Evolutionary conservation across 1,284 basidiomycete species (phyloP), one percentile per base, ranked within the genome.

Genomic region (Xerocomus amazonicus): DNA sequence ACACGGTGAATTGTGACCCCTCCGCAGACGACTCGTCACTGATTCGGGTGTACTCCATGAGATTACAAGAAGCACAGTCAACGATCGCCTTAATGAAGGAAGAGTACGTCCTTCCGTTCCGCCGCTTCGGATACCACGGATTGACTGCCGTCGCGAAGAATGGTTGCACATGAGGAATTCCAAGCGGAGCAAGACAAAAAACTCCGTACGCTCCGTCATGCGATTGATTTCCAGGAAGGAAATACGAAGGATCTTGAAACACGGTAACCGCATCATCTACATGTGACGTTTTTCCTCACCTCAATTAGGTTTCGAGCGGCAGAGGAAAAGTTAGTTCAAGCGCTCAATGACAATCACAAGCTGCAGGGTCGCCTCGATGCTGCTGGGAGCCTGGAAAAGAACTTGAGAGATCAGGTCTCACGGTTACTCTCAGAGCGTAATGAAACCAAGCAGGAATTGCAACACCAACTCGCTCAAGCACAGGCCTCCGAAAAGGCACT

Each of bases 201-300:
- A 40, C 51, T 68, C 23, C 65, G 51, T 39, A 52, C 61, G 27
- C 56, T 70, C 48, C 63, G 59, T 34, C 57, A 67, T 46, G 54
- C 63, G n/a, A 61, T 63, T 33, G 55, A 63, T 1, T 65, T 61
- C 43, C 68, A 66, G 45, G 67, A 70, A 51, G 64, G 53, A 31
- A 55, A 56, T 17, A 43, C 60, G 35, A 58, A 56, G 28, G 54
- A 53, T 17, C 33, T 62, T 29, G 61, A 63, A 46, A 49, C 54
- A 37, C 60, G 62, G 68, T 72, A 59, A 42, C 37, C 28, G 12
- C 29, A 29, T 32, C 23, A 29, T 37, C 42, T 23, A 9, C n/a
- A 2, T 13, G 9, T 28, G 14, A n/a, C 16, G 28, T 35, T 47
- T 28, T 32, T 46, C 53, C 66, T 34, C 60, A 51, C 37, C 43